phyloP scores from a whole-genome alignment of 495 filamentous ascomycete genomes.

The Cairneyella variabilis region DNA sequence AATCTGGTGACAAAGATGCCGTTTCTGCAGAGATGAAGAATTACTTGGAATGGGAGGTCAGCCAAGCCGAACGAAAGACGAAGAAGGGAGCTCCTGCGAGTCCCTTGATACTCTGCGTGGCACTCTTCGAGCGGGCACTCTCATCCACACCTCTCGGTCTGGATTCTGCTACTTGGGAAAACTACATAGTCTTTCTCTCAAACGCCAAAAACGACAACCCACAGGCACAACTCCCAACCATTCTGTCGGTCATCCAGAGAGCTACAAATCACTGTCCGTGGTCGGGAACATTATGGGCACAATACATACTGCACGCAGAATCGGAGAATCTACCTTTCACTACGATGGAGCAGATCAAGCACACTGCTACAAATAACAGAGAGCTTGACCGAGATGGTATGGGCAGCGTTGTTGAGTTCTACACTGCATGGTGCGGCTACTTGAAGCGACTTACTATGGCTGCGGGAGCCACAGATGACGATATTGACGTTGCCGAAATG shows the following conservation, averaged over 20 bases:
- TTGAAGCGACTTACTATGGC: conserved; percentile 59
- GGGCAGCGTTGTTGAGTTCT: conserved; percentile 82
- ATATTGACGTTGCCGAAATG: conserved; percentile 83
- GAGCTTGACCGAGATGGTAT: conserved; percentile 69
- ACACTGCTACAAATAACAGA: conserved; percentile 79
- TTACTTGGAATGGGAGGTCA: conserved; percentile 83
- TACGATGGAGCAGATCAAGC: conserved; percentile 86
- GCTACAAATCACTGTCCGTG: conserved; percentile 87
- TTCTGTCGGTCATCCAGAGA: conserved; percentile 58
- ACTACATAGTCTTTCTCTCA: conserved; percentile 70
- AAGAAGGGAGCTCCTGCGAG: conserved; percentile 49
- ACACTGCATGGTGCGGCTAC: conserved; percentile 89
- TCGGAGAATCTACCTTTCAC: conserved; percentile 65
- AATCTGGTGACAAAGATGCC: conserved; percentile 52
- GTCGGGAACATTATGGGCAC: conserved; percentile 87
- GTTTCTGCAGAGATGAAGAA: conserved; percentile 59
- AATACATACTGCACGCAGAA: conserved; percentile 80
- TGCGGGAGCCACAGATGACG: conserved; percentile 60
- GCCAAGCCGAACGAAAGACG: conserved; percentile 36
- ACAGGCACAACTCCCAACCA: conserved; percentile 20
- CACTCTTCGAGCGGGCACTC: conserved; percentile 75
- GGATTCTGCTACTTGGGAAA: conserved; percentile 72
- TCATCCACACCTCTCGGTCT: conserved; percentile 61
- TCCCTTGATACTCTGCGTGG: conserved; percentile 49
- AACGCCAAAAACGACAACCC: conserved; percentile 8